Conservation (phyloP, 1,284 basidiomycete species). For the Amylostereum areolatum region DNA sequence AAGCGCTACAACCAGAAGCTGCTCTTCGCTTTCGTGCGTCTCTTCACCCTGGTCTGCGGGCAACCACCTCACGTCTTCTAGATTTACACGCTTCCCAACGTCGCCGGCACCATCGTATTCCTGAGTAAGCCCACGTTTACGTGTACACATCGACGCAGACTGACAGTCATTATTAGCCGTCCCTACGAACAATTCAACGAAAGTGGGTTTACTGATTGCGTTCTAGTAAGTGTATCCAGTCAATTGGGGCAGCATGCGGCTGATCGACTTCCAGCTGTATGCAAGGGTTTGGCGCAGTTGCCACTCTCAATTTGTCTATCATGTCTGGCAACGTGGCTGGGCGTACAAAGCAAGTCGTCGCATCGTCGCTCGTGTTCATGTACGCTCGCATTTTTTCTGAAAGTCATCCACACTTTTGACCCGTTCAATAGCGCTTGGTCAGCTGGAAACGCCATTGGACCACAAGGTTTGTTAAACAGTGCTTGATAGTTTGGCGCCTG, state of each 20-base stretch:
- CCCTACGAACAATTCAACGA: constrained; percentile 32
- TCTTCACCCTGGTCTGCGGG: neutral
- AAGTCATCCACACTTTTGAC: neutral
- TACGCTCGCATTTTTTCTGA: constrained; percentile 9
- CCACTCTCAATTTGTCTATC: constrained; percentile 31
- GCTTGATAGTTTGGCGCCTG: neutral
- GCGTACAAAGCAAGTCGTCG: constrained; percentile 43
- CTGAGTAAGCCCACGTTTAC: constrained; percentile 22
- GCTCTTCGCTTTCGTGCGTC: constrained; percentile 35
- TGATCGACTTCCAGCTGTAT: constrained; percentile 26
- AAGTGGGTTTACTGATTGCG: constrained; percentile 41
- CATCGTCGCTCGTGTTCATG: constrained; percentile 40
- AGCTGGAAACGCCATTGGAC: constrained; percentile 43
- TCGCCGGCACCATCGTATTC: constrained; percentile 45
- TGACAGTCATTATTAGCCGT: constrained; percentile 23
- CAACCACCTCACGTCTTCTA: constrained; percentile 8
- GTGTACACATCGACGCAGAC: neutral
- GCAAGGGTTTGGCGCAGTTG: constrained; percentile 29
- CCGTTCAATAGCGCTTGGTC: constrained; percentile 34
- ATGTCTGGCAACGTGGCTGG: constrained; percentile 43
- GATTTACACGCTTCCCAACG: constrained; percentile 43
- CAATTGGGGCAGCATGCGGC: neutral
- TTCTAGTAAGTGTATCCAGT: constrained; percentile 34
- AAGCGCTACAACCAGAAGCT: constrained; percentile 39
- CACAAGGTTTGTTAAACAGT: constrained; percentile 29